Percentiles rank a stretch among this genome's conserved stretches.
Evolutionary conservation across 2,329 filamentous ascomycete genomes (phyloP).

Genomic region (Stemphylium vesicarium): DNA sequence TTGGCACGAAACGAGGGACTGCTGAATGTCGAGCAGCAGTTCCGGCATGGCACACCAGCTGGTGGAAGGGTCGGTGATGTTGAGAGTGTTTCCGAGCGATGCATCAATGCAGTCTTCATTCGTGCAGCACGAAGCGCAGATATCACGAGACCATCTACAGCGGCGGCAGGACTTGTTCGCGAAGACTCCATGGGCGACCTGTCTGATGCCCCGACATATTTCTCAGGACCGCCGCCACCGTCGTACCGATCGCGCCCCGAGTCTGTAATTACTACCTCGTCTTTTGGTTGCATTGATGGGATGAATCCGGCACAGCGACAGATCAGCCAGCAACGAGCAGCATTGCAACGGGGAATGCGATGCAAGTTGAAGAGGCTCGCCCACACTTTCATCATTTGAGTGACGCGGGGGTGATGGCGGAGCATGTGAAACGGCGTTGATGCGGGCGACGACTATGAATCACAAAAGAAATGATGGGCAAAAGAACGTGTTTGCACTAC

Average conservation of each 20-base stretch:
- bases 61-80: conserved; percentile 18
- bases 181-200: conserved; percentile 42
- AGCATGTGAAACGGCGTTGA: neutral
- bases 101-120: conserved; percentile 20
- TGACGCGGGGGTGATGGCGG: conserved; percentile 2
- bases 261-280: conserved; percentile 42
- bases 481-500: neutral
- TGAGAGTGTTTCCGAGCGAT: conserved; percentile 26
- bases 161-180: conserved; percentile 19
- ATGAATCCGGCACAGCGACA: conserved; percentile 37
- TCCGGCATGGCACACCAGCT: conserved; percentile 16
- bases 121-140: conserved; percentile 14
- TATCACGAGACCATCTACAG: conserved; percentile 22
- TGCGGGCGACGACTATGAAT: neutral
- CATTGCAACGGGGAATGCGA: conserved; percentile 30
- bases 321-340: conserved; percentile 34
- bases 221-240: conserved; percentile 40
- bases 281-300: conserved; percentile 46
- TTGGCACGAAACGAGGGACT: conserved; percentile 2
- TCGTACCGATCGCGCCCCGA: conserved; percentile 41
- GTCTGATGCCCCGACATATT: conserved; percentile 44
- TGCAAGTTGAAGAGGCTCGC: conserved; percentile 39
- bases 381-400: conserved; percentile 25
- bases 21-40: conserved; percentile 2
- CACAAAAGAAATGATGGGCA: neutral